Evolutionary conservation across 139 green algal genomes (phyloP), one percentile per base, ranked within the genome.

Genomic region (Spirogloea muscicola): DNA sequence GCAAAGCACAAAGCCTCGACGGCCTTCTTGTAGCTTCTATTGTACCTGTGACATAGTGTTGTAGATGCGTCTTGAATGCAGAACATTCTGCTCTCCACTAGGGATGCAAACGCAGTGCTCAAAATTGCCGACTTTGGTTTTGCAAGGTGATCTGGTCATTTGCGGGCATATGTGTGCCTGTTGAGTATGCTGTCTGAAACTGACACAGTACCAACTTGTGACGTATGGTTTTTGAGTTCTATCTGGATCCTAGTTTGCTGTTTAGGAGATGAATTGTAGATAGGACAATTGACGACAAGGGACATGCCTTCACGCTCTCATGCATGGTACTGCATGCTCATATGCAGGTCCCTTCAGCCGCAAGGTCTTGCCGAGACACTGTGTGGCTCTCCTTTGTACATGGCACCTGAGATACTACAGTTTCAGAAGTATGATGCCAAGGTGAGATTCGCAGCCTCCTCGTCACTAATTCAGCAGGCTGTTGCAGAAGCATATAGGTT

Each of bases 81-180:
- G 72, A 83, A 84, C 37, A 43, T 83, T n/a, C 52, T 84, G 29
- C 58, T 83, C 0, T 74, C 55, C 37, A 37, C 21, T 13, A 72
- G 68, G 18, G 34, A 9, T 0, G 31, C 3, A 25, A 34, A 74
- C 10, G 58, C 66, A 31, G 33, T 64, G n/a, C 66, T 87, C 2
- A 98, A 98, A 81, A 98, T 99, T 59, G 94, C 94, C 7, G 94
- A 99, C 85, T 99, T 99, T 91, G 94, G 94, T 3, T 99, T 99
- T 85, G 94, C 94, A 4, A 78, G 94, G 36, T 88, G 84, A 34
- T 96, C 77, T 85, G 91, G 73, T 34, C 21, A 66, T 59, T 21
- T 44, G 57, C 57, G n/a, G 18, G 25, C 21, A 44, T 66, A 34
- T 18, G 25, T 66, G 18, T 34, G 21, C 18, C 21, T 21, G 46